Base-by-base conservation (phyloP, 306 rosid genomes). In the Castanea crenata region DNA sequence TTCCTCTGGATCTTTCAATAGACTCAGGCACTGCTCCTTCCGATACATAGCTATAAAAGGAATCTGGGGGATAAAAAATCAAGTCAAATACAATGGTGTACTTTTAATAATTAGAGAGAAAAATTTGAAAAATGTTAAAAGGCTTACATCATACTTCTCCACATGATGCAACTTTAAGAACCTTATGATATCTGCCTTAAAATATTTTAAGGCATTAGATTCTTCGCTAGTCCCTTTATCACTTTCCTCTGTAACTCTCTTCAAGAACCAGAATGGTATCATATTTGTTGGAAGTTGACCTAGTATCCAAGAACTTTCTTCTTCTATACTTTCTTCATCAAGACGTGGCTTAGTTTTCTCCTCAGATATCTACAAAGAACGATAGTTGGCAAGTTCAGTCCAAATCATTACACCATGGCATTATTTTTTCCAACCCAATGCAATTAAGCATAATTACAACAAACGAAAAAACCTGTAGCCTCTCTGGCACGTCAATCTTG, bases 41-140 rank as follows among this genome's bases (percentile, higher is more conserved):
- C 98, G 86, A 67, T 95, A 95, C 94, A 90, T 93, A 5, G 97
- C 88, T 83, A 95, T 88, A 83, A 89, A 95, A 56, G 99, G 98
- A 76, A 95, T 86, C 99, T 95, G 78, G 32, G 83, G 67, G 55
- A 80, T 57, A 38, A 70, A 76, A 58, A 76, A 27, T 71, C 75
- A 65, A 74, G 80, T 74, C 58, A 70, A 69, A 82, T 49, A 49
- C 54, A 49, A 49, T 49, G 54, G 54, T 49, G 54, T 12, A 49
- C 54, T 12, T 11, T 1, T 49, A 49, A 49, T 12, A 49, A 49
- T 49, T 3, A 49, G 54, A 49, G 54, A 49, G 16, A 12, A 49
- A 49, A 49, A 0, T 49, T 49, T 49, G 16, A 49, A 12, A 49
- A 49, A 49, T 11, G 16, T 13, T 10, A 31, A 61, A 73, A 56